These are phyloP conservation scores for Pseudogymnoascus pannorum DNA, from an alignment of 2,329 filamentous ascomycete species.

Conservation along the genomic window DNA sequence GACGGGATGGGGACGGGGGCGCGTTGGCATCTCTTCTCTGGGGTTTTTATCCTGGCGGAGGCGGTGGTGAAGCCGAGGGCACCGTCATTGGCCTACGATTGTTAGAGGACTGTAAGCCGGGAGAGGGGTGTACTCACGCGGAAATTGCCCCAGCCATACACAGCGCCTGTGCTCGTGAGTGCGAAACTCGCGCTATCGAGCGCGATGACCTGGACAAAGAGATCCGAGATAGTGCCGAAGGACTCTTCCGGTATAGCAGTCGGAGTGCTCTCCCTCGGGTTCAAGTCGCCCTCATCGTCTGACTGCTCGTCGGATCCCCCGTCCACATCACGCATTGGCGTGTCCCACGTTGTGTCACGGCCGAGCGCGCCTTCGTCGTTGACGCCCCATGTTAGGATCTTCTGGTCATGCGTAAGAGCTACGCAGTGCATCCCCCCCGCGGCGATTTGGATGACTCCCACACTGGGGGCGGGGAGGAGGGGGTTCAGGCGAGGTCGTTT, in stretches of 20 bases:
- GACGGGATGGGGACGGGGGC: constrained; percentile 46
- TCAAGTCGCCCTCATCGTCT: constrained; percentile 52
- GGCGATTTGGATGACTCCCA: constrained; percentile 66
- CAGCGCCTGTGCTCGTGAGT: constrained; percentile 66
- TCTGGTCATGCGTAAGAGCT: constrained; percentile 71
- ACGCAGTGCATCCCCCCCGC: constrained; percentile 77
- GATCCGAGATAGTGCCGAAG: constrained; percentile 37
- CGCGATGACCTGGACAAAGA: constrained; percentile 45
- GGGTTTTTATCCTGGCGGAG: not conserved
- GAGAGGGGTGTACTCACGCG: constrained; percentile 42
- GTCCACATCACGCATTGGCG: constrained; percentile 49
- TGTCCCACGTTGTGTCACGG: constrained; percentile 62
- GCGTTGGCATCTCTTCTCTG: constrained; percentile 18
- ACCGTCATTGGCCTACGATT: no score
- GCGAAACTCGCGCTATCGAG: constrained; percentile 70
- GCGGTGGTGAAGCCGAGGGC: not conserved
- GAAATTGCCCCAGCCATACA: constrained; percentile 84
- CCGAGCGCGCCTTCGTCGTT: constrained; percentile 80
- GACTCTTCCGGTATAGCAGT: constrained; percentile 48
- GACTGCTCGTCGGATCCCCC: constrained; percentile 30
- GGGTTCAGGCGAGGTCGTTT: constrained; percentile 66
- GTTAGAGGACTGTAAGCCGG: not conserved
- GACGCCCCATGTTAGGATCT: constrained; percentile 79
- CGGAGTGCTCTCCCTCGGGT: constrained; percentile 63
- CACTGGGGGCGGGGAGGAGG: constrained; percentile 45